Base-by-base conservation (phyloP, 2,329 filamentous ascomycete genomes). In the Didymella lethalis region DNA sequence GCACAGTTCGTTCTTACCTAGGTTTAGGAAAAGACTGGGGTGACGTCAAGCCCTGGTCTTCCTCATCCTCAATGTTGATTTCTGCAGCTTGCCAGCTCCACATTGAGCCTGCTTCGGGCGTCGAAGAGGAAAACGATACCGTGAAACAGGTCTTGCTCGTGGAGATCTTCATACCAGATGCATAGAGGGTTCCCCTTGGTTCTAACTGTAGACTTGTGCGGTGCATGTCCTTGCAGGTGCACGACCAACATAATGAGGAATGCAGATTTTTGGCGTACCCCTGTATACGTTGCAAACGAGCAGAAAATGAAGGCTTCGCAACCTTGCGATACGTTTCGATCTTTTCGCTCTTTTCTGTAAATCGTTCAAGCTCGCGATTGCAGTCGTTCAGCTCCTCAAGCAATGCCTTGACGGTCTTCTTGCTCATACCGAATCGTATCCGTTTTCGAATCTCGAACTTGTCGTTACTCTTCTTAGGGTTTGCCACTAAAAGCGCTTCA, bases 301-400 rank as follows among this genome's bases (percentile, higher is more conserved):
- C 65, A 11, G 72, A 73, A 46, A 76, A 74, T 0, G 73, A 74
- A 11, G 74, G 74, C 50, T 77, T 77, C 3, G 66, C 67, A 5
- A 66, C 57, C 52, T 72, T 76, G 23, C 74, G 70, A 50, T 68
- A 70, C 0, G 70, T 73, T 36, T 78, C 74, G 4, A 78, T 70
- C 61, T 71, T 77, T 51, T 77, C 75, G 23, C 71, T 76, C 46
- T 73, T 72, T 29, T 77, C 71, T 0, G 75, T 76, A 38, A 77
- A 77, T 14, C 75, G 68, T 50, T 78, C 75, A 4, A 78, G 65
- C 48, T 77, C 74, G 34, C 75, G 75, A 49, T 77, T 77, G 65
- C 75, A 78, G 2, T 76, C 73, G 34, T 75, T 70, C 20, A 78
- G 60, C 57, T 78, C 71, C 50, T 75, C 73, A 4, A 78, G 59